Evolutionary conservation across 1,139 yeast species (phyloP).

Genomic region (Starmera stellimalicola): DNA sequence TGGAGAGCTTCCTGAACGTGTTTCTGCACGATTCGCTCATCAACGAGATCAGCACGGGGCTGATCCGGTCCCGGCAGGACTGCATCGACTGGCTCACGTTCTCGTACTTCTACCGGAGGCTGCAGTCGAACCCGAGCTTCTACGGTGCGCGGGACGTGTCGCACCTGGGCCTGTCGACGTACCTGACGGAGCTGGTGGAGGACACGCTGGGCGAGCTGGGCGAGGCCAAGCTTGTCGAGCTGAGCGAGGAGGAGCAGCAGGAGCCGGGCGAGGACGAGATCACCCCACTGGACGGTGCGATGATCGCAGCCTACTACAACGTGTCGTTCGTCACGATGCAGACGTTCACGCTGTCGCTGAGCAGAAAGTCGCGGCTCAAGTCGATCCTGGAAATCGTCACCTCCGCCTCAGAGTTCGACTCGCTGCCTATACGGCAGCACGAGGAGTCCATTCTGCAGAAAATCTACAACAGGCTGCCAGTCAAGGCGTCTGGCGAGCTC

Average conservation of each 20-base stretch:
- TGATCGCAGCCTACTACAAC: slow-evolving; percentile 68
- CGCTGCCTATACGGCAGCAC: slow-evolving; percentile 48
- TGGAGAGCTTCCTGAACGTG: slow-evolving; percentile 65
- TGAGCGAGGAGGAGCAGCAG: slow-evolving; percentile 27
- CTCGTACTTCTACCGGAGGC: slow-evolving; percentile 71
- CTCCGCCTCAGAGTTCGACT: slow-evolving; percentile 62
- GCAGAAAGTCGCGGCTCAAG: slow-evolving; percentile 46
- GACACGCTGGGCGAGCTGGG: slow-evolving; percentile 55
- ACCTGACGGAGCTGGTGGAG: slow-evolving; percentile 77
- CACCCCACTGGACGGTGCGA: slow-evolving; percentile 55
- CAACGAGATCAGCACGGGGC: slow-evolving; percentile 58
- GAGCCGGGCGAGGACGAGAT: slow-evolving; percentile 38
- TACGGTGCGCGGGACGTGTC: slow-evolving; percentile 66
- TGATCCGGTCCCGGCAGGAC: slow-evolving; percentile 68
- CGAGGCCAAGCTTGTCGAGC: slow-evolving; percentile 54
- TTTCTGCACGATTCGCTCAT: slow-evolving; percentile 57
- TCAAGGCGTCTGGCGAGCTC: slow-evolving; percentile 33
- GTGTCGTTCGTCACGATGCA: slow-evolving; percentile 61
- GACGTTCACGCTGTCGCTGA: slow-evolving; percentile 37
- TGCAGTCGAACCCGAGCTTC: slow-evolving; percentile 78
- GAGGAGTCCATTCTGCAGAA: slow-evolving; percentile 42
- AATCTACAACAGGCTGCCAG: slow-evolving; percentile 52
- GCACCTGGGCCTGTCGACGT: slow-evolving; percentile 66
- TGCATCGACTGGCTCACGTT: slow-evolving; percentile 88
- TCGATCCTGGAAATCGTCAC: slow-evolving; percentile 60